These are phyloP conservation scores for Myriosclerotinia curreyana DNA, from an alignment of 2,329 filamentous ascomycete species.

Conservation along the genomic window DNA sequence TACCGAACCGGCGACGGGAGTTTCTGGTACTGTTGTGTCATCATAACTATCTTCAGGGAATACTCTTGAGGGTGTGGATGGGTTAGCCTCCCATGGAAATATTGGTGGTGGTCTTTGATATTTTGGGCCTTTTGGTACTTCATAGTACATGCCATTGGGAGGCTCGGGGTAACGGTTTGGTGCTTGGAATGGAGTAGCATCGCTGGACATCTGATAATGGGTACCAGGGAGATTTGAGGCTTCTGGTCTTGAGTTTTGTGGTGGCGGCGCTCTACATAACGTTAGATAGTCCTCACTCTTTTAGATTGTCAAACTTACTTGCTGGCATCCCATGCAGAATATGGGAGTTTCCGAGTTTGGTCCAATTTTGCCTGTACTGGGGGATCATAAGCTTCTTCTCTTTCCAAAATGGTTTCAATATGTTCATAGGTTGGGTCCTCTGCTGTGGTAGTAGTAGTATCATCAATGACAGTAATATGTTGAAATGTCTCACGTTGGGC, in stretches of 20 bases:
- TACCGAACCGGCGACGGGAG: constrained; percentile 38
- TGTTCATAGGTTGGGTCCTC: constrained; percentile 31
- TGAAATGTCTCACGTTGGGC: constrained; percentile 33
- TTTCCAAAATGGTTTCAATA: constrained; percentile 24
- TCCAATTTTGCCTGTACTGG: constrained; percentile 33
- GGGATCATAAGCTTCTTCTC: constrained; percentile 37
- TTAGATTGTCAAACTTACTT: constrained; percentile 47
- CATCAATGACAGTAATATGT: constrained; percentile 22
- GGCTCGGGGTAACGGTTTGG: constrained; percentile 77
- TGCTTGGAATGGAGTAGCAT: constrained; percentile 70
- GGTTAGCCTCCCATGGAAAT: constrained; percentile 85
- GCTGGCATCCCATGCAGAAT: constrained; percentile 45
- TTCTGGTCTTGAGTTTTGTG: constrained; percentile 71
- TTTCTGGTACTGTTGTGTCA: constrained; percentile 28
- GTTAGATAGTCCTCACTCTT: constrained; percentile 27
- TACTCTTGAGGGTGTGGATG: constrained; percentile 59
- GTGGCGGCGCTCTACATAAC: constrained; percentile 49
- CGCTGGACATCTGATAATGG: constrained; percentile 80
- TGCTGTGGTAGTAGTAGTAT: constrained; percentile 8
- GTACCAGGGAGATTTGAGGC: constrained; percentile 76
- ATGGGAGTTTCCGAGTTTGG: constrained; percentile 24
- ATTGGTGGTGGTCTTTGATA: constrained; percentile 62
- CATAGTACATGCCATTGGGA: constrained; percentile 84
- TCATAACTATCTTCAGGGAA: constrained; percentile 56
- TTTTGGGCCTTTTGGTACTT: constrained; percentile 65